A percentile compares a stretch with the other conserved stretches of the same genome.
These are phyloP conservation scores for Cyclostephanos invisitatus DNA, from an alignment of 108 stramenopile species.

Conservation along the genomic window DNA sequence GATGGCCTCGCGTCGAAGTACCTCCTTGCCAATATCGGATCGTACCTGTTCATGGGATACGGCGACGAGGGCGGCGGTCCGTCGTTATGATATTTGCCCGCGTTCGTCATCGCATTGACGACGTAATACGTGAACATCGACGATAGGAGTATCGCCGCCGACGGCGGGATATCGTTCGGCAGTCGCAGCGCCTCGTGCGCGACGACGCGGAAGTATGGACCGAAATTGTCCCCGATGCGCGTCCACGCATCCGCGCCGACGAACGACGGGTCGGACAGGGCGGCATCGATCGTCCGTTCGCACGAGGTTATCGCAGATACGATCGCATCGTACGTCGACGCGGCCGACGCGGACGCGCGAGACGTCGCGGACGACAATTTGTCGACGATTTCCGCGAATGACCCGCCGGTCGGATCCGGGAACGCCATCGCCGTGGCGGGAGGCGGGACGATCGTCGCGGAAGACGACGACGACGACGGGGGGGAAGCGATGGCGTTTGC, in stretches of 20 bases:
- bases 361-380: not conserved
- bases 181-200: too few species aligned
- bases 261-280: not conserved
- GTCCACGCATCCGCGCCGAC: slow-evolving; percentile 9
- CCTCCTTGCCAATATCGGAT: slow-evolving; percentile 59
- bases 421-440: too few species aligned
- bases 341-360: not conserved
- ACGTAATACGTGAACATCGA: slow-evolving; percentile 39
- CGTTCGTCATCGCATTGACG: slow-evolving; percentile 20
- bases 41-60: slow-evolving; percentile 71
- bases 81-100: slow-evolving; percentile 2
- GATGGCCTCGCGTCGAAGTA: slow-evolving; percentile 63
- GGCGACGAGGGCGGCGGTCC: slow-evolving; percentile 51
- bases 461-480: not conserved
- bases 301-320: not conserved
- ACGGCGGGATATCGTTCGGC: slow-evolving; percentile 23
- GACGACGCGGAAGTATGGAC: slow-evolving; percentile 11
- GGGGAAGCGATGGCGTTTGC: too few species aligned
- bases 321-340: not conserved
- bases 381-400: not conserved
- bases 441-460: too few species aligned
- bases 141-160: slow-evolving; percentile 30
- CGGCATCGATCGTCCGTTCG: not conserved
- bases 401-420: not conserved
- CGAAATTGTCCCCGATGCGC: slow-evolving; percentile 1